These are phyloP conservation scores for Pelargonium myrrhifolium DNA, from an alignment of 441 rosid species.

Conservation along the genomic window DNA sequence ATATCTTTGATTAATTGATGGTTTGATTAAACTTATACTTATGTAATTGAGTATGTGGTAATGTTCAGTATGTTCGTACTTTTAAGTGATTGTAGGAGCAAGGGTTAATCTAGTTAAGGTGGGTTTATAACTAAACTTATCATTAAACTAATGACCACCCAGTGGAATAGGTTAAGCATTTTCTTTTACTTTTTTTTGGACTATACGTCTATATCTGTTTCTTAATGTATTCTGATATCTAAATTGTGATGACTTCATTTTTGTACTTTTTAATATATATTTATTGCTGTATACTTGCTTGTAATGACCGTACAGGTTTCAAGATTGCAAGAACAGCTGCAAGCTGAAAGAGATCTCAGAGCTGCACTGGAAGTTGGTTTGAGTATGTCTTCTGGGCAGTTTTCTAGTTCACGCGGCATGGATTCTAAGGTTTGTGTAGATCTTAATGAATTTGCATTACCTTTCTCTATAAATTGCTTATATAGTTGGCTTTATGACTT, in stretches of 20 bases:
- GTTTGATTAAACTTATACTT: too few relatives aligned
- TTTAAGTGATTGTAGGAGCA: too few relatives aligned
- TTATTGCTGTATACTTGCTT: slow-evolving; percentile 8
- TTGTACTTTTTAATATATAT: background rate
- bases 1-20: too few relatives aligned
- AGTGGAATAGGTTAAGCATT: too few relatives aligned
- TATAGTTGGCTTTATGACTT: slow-evolving; percentile 23
- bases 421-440: slow-evolving; percentile 75
- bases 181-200: too few relatives aligned
- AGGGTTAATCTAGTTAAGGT: too few relatives aligned
- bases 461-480: slow-evolving; percentile 12
- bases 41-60: too few relatives aligned
- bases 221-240: too few relatives aligned
- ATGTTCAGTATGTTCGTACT: too few relatives aligned
- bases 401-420: slow-evolving; percentile 76
- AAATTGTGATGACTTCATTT: background rate
- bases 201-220: too few relatives aligned
- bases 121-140: too few relatives aligned
- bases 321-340: slow-evolving; percentile 97
- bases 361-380: slow-evolving; percentile 95
- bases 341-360: slow-evolving; percentile 98
- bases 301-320: slow-evolving; percentile 51
- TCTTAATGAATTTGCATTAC: slow-evolving; percentile 3
- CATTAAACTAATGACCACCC: too few relatives aligned
- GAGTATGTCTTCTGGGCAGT: slow-evolving; percentile 93